These are phyloP conservation scores for Dothidotthia symphoricarpi DNA, from an alignment of 2,329 filamentous ascomycete genomes.

Conservation along the genomic window DNA sequence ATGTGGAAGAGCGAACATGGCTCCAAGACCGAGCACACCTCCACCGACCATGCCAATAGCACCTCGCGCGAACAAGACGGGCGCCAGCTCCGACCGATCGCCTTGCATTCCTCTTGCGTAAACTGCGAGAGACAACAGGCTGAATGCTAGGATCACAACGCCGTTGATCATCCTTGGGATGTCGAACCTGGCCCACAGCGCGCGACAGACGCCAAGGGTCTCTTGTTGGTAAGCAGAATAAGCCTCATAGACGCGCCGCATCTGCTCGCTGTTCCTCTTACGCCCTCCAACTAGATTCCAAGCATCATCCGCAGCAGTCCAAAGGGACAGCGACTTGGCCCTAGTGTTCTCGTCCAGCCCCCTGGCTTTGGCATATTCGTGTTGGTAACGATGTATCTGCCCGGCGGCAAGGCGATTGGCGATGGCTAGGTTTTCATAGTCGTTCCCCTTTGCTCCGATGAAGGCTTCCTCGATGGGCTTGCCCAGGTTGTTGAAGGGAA, in stretches of 20 bases:
- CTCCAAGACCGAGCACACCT: constrained; percentile 41
- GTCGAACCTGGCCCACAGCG: constrained; percentile 90
- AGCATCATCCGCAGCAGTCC: constrained; percentile 57
- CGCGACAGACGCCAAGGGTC: constrained; percentile 76
- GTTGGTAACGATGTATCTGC: constrained; percentile 86
- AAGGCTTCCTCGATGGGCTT: constrained; percentile 94
- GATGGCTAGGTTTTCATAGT: constrained; percentile 73
- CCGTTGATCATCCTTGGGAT: constrained; percentile 81
- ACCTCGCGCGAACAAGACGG: constrained; percentile 53
- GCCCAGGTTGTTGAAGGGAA: constrained; percentile 95
- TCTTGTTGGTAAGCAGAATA: constrained; percentile 74
- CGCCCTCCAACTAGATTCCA: constrained; percentile 50
- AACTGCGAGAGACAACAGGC: constrained; percentile 67
- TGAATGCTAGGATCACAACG: constrained; percentile 66
- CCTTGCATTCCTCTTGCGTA: constrained; percentile 64
- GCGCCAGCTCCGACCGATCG: constrained; percentile 55
- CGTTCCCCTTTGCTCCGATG: constrained; percentile 63
- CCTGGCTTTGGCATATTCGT: constrained; percentile 72
- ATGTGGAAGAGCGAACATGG: constrained; percentile 45
- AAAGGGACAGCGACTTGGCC: constrained; percentile 58
- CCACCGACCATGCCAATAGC: constrained; percentile 51
- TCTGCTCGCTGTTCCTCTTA: constrained; percentile 38
- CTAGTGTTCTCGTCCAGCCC: constrained; percentile 63
- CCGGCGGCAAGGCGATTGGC: constrained; percentile 77
- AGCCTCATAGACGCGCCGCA: constrained; percentile 51